Conservation (phyloP, 2,329 filamentous ascomycete genomes). For the Hypocreales sp. region DNA sequence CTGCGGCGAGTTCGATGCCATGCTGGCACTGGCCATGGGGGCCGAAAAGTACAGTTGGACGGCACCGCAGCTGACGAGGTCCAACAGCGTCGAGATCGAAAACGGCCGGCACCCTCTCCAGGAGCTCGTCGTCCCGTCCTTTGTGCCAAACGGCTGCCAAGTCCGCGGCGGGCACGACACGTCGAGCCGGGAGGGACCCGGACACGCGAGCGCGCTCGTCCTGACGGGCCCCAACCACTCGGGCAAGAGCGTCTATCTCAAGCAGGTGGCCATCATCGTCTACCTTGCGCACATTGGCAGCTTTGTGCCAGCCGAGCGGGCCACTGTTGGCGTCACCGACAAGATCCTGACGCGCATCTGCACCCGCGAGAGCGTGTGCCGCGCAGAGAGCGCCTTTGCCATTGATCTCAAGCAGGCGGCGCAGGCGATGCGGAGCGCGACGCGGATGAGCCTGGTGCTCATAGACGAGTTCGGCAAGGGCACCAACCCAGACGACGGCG, state of each 20-base stretch:
- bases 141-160: conserved; percentile 69
- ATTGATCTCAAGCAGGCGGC: conserved; percentile 81
- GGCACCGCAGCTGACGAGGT: conserved; percentile 51
- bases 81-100: conserved; percentile 58
- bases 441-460: conserved; percentile 63
- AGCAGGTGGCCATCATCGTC: conserved; percentile 79
- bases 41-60: conserved; percentile 60
- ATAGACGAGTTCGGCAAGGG: conserved; percentile 80
- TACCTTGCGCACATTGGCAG: conserved; percentile 89
- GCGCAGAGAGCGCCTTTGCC: conserved; percentile 46
- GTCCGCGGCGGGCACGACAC: conserved; percentile 42
- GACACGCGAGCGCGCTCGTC: conserved; percentile 46
- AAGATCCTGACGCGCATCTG: conserved; percentile 80
- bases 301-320: conserved; percentile 69
- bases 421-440: conserved; percentile 59
- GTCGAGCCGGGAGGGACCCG: neutral
- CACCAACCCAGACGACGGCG: conserved; percentile 40
- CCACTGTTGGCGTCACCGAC: conserved; percentile 75
- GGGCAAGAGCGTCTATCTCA: conserved; percentile 91
- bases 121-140: conserved; percentile 65
- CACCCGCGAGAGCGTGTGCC: conserved; percentile 48
- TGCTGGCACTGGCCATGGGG: conserved; percentile 65
- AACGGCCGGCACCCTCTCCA: conserved; percentile 79
- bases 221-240: conserved; percentile 93
- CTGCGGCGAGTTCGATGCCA: conserved; percentile 74